Conservation (phyloP, 306 rosid genomes). For the Cicer bijugum region DNA sequence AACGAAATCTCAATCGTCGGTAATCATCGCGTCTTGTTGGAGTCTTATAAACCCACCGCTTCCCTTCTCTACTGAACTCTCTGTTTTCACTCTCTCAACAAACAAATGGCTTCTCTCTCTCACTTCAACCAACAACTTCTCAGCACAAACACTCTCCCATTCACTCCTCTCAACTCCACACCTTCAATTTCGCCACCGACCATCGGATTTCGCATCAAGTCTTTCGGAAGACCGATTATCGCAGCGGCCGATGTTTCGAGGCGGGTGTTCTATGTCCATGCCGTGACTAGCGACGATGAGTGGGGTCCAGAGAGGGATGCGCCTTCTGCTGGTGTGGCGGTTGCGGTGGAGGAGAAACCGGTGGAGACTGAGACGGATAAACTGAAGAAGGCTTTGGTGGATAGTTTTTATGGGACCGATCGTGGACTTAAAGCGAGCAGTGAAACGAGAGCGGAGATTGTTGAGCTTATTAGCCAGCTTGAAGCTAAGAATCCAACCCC, state of each 20-base stretch:
- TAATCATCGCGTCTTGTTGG: not conserved
- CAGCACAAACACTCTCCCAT: conserved; percentile 51
- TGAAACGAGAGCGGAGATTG: conserved; percentile 88
- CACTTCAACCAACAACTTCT: conserved; percentile 54
- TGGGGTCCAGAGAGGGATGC: conserved; percentile 57
- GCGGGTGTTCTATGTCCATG: conserved; percentile 46
- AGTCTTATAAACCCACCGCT: conserved; percentile 17
- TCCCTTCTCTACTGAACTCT: not conserved
- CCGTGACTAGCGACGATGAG: conserved; percentile 52
- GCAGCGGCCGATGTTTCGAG: conserved; percentile 36
- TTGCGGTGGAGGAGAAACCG: conserved; percentile 53
- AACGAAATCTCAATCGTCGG: not conserved
- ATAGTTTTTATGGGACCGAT: conserved; percentile 75
- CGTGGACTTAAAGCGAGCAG: conserved; percentile 77
- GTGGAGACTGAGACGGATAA: conserved; percentile 57
- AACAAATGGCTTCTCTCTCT: conserved; percentile 63
- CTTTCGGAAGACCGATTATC: conserved; percentile 31
- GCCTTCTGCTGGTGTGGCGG: conserved; percentile 39
- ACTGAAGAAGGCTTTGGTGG: conserved; percentile 80
- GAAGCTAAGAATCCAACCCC: conserved; percentile 86
- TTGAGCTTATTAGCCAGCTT: conserved; percentile 84
- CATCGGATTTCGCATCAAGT: conserved; percentile 41
- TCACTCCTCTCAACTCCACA: conserved; percentile 42
- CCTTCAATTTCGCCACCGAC: conserved; percentile 48
- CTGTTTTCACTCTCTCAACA: not conserved